Evolutionary conservation across 768 basidiomycete genomes (phyloP), one percentile per base, ranked within the genome.

Genomic region (Amanita phalloides): DNA sequence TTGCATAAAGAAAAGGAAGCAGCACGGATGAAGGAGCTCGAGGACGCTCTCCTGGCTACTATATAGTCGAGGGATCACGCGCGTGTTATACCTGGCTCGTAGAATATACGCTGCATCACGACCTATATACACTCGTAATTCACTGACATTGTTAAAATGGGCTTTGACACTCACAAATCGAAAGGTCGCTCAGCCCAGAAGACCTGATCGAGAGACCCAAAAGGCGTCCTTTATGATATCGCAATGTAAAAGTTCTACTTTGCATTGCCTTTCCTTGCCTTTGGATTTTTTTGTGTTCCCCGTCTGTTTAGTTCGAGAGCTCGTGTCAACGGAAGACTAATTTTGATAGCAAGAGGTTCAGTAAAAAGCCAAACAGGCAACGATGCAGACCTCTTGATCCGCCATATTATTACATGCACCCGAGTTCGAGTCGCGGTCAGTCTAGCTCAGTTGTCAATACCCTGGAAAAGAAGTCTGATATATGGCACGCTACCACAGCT

Each of bases 161-260:
- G 11, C 6, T 28, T n/a, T 23, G 13, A 28, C 17, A 20, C 32
- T 45, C 14, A 10, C 4, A 28, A 14, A 3, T 17, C 44, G 21
- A 39, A 51, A 68, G 56, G 73, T 23, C 65, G 66, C 11, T 60
- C 17, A 17, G 17, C 17, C 65, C 49, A 88, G 69, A 23, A 90
- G 59, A 45, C 73, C 65, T 8, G 80, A 76, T 49, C 84, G 66
- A 26, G 71, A 68, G 6, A 72, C 62, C 93, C 93, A 96, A 66
- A 95, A 94, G 0, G 73, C 76, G 49, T 88, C 80, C 49, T 76
- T 74, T 54, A 95, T 92, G 53, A 95, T 76, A 67, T 95, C 92
- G 62, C 83, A 88, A 57, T 95, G 90, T 23, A 83, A 56, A 1
- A 91, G 68, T 4, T 71, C 72, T 44, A 90, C 68, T 60, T 60